Percentiles rank a stretch among this genome's conserved stretches.
Conservation (phyloP, 768 basidiomycete genomes). For the Dioszegia hungarica region DNA sequence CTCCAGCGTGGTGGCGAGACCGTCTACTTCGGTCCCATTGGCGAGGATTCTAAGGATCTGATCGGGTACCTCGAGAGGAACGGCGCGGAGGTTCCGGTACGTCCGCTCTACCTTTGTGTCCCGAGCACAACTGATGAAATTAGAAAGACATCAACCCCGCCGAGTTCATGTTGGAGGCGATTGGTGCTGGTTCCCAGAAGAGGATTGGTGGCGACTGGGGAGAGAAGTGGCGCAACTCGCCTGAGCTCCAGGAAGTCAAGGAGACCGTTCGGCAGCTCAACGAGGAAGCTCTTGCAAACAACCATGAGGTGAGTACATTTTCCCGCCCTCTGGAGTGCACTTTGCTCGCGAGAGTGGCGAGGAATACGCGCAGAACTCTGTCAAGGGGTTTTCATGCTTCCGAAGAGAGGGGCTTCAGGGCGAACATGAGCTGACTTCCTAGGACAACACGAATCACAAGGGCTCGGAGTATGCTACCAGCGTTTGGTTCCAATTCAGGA, state of each 20-base stretch:
- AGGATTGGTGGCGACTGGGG: constrained; percentile 74
- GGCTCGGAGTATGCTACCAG: constrained; percentile 56
- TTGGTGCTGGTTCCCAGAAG: constrained; percentile 61
- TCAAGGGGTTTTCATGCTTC: no score
- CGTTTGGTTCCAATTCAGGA: constrained; percentile 67
- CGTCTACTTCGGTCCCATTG: constrained; percentile 65
- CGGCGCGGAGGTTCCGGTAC: constrained; percentile 60
- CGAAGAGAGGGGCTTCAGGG: no score
- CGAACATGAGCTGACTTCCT: not conserved
- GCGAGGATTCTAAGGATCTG: constrained; percentile 56
- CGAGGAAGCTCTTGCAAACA: constrained; percentile 30
- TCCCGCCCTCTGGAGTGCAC: not conserved
- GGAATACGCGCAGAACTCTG: no score
- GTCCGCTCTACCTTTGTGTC: not conserved
- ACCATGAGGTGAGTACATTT: constrained; percentile 10
- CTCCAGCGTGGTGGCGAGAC: constrained; percentile 71
- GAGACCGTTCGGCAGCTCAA: constrained; percentile 54
- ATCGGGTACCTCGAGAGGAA: constrained; percentile 72
- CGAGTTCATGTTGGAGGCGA: constrained; percentile 56
- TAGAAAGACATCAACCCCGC: constrained; percentile 65
- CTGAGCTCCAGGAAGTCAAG: constrained; percentile 54
- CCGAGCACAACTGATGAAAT: not conserved
- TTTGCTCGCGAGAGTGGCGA: not conserved
- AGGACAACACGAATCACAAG: no score
- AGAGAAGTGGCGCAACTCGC: constrained; percentile 72